Conservation (phyloP, 768 basidiomycete genomes). For the Boletus huronensis region DNA sequence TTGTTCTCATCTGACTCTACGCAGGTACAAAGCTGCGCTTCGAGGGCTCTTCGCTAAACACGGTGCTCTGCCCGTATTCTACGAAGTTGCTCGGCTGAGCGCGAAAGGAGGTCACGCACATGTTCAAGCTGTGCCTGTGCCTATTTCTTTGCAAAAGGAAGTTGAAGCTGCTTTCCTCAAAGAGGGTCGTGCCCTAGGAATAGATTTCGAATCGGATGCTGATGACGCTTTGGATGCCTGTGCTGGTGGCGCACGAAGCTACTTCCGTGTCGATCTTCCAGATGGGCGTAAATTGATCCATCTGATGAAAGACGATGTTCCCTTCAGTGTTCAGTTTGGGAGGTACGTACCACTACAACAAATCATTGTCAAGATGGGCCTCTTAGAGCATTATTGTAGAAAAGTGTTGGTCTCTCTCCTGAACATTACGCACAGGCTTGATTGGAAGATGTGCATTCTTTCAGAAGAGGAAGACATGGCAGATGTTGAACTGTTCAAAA, state of each 20-base stretch:
- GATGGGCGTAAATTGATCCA: slow-evolving; percentile 84
- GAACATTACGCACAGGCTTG: slow-evolving; percentile 70
- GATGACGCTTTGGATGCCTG: slow-evolving; percentile 55
- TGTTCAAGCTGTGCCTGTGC: slow-evolving; percentile 81
- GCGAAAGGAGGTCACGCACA: slow-evolving; percentile 94
- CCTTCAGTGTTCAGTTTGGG: slow-evolving; percentile 91
- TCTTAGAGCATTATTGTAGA: slow-evolving; percentile 40
- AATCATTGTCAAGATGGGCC: not conserved
- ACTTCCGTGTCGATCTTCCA: slow-evolving; percentile 90
- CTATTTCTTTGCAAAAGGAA: slow-evolving; percentile 53
- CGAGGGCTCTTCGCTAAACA: slow-evolving; percentile 68
- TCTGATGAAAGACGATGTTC: slow-evolving; percentile 68
- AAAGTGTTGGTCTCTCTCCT: slow-evolving; percentile 79
- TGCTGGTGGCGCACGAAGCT: slow-evolving; percentile 57
- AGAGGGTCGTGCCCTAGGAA: slow-evolving; percentile 63
- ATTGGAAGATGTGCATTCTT: slow-evolving; percentile 89
- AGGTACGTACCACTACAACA: slow-evolving; percentile 47
- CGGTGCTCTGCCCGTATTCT: slow-evolving; percentile 66
- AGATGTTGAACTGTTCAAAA: slow-evolving; percentile 82
- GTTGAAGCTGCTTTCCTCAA: slow-evolving; percentile 69
- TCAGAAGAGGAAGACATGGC: slow-evolving; percentile 81
- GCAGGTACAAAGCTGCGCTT: slow-evolving; percentile 77
- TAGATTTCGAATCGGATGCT: slow-evolving; percentile 73
- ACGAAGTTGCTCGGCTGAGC: slow-evolving; percentile 82
- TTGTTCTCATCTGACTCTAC: not conserved